Percentiles rank a stretch among this genome's conserved stretches.
These are phyloP conservation scores for Aspergillus sp. DNA, from an alignment of 2,329 filamentous ascomycete species.

Conservation along the genomic window DNA sequence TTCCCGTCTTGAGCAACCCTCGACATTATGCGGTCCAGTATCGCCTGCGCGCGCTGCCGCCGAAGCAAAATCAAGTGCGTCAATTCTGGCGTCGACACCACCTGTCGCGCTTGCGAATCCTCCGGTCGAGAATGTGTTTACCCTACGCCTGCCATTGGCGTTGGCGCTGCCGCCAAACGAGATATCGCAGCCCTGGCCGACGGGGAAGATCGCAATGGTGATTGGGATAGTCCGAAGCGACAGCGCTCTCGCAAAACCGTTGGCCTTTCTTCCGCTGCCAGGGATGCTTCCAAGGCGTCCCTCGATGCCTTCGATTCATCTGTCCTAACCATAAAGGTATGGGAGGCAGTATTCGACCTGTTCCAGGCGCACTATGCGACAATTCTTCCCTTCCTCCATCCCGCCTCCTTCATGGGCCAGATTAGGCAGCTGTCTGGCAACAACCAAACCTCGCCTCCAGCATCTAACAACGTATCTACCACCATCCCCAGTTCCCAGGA, in stretches of 20 bases:
- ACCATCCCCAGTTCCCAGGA: conserved; percentile 4
- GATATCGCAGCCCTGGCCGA: conserved; percentile 37
- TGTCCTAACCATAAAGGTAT: conserved; percentile 54
- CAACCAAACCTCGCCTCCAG: conserved; percentile 17
- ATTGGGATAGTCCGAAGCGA: conserved; percentile 45
- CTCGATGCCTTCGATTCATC: conserved; percentile 51
- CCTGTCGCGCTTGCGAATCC: conserved; percentile 73
- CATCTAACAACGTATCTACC: conserved; percentile 14
- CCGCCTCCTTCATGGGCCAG: conserved; percentile 53
- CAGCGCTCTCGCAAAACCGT: conserved; percentile 39
- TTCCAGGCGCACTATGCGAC: conserved; percentile 59
- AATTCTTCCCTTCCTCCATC: conserved; percentile 58
- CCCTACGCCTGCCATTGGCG: conserved; percentile 49
- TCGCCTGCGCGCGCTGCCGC: conserved; percentile 74
- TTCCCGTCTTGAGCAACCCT: conserved; percentile 12
- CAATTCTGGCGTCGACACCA: conserved; percentile 69
- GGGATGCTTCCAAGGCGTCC: conserved; percentile 33
- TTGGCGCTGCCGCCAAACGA: conserved; percentile 36
- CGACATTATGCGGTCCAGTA: conserved; percentile 67
- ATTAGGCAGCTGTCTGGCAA: conserved; percentile 39
- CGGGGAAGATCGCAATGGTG: conserved; percentile 40
- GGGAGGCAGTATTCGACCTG: conserved; percentile 58
- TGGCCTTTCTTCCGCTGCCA: conserved; percentile 27
- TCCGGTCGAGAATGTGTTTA: conserved; percentile 72
- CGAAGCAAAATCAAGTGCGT: conserved; percentile 86